phyloP scores from a whole-genome alignment of 257 asterid species.

The Salvia miltiorrhiza region DNA sequence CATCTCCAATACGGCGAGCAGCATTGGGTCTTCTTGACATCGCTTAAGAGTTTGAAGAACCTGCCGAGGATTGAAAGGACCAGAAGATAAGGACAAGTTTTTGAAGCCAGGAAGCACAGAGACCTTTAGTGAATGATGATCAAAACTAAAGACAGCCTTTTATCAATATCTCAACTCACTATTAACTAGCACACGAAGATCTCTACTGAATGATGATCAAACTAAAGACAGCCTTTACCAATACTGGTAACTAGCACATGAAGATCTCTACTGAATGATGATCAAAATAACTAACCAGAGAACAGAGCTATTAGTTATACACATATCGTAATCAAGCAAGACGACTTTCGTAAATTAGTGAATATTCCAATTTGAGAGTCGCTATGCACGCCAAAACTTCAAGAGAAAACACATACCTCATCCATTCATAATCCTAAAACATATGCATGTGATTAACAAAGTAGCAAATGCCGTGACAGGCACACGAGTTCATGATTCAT shows the following conservation, averaged over 20 bases:
- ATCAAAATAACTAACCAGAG: slow-evolving; percentile 2
- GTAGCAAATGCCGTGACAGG: neutral
- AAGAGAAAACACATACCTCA: neutral
- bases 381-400: neutral
- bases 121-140: neutral
- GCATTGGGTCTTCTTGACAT: slow-evolving; percentile 85
- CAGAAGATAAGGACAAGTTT: slow-evolving; percentile 7
- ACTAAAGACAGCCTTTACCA: neutral
- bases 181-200: slow-evolving; percentile 5
- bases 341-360: neutral
- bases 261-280: neutral
- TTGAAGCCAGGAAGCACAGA: neutral
- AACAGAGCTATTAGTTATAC: neutral
- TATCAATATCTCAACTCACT: no score
- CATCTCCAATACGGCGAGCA: slow-evolving; percentile 67
- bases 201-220: neutral
- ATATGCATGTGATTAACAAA: neutral
- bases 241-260: no score
- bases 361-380: neutral
- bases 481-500: neutral
- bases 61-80: slow-evolving; percentile 20
- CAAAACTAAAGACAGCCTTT: neutral
- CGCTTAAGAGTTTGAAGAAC: slow-evolving; percentile 20
- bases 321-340: slow-evolving; percentile 3
- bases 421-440: neutral